Evolutionary conservation across 2,329 filamentous ascomycete species (phyloP), one percentile per base, ranked within the genome.

Genomic region (Stenocarpella maydis): DNA sequence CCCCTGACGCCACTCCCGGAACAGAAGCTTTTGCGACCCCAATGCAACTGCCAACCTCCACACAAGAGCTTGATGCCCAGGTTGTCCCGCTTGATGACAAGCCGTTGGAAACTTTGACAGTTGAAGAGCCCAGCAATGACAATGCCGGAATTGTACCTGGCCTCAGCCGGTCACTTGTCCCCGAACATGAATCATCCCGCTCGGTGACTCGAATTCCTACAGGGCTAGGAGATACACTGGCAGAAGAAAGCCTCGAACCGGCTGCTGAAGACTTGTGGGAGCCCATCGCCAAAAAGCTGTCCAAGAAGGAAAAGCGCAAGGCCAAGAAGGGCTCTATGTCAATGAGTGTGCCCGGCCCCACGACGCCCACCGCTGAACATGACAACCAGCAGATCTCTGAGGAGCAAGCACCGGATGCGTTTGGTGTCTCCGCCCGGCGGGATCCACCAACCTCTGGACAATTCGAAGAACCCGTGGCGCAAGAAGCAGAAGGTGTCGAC

Each of bases 251-350:
- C 9, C 19, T 26, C n/a, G 66, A 69, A 26, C 39, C 53, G 28
- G 66, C 68, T 8, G 54, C 54, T 9, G 73, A 73, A 10, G 75
- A 76, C 61, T 67, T 72, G 70, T 69, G 67, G 69, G 74, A 73
- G 49, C 64, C 67, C 60, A 28, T 58, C 4, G 68, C 67, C 12
- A 74, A 72, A 34, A 78, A 77, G 68, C 79, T 79, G 71, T 75
- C 76, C 58, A 77, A 79, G 69, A 77, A 78, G 47, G 70, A 71
- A 17, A 68, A 55, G 50, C 63, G 67, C 24, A 68, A 68, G 58
- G 70, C 70, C 39, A 70, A 71, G 52, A 70, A 71, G 50, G 37
- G 34, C 26, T 67, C 55, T 21, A 21, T 50, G n/a, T 61, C 64
- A 31, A 31, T 47, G 4, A 34, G 21, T 34, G 64, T 61, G 52